A percentile compares a stretch with the other conserved stretches of the same genome.
phyloP scores from a whole-genome alignment of 805 yeast species.

The Phaffomyces antillensis region DNA sequence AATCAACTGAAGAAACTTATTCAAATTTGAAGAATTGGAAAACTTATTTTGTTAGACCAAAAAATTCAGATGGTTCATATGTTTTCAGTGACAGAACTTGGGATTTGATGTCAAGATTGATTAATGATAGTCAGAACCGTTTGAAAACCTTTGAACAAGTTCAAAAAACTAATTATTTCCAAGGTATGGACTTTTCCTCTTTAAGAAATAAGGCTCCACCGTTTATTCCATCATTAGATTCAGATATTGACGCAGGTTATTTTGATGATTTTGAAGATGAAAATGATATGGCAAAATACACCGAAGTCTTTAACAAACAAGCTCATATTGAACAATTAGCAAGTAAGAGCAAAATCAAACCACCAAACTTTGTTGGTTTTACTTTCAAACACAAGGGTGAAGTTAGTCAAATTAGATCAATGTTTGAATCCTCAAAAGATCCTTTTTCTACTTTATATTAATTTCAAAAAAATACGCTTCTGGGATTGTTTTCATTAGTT shows the following conservation, averaged over 20 bases:
- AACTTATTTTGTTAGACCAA: conserved; percentile 81
- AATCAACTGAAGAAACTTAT: conserved; percentile 90
- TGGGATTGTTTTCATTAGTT: no score
- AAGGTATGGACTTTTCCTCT: conserved; percentile 72
- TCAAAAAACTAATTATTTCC: conserved; percentile 70
- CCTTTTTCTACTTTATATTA: conserved; percentile 25
- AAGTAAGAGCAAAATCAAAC: conserved; percentile 49
- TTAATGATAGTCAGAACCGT: conserved; percentile 73
- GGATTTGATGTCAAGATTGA: conserved; percentile 73
- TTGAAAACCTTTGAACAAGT: conserved; percentile 76
- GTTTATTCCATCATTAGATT: conserved; percentile 92
- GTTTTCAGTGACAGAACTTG: conserved; percentile 96
- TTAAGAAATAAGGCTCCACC: conserved; percentile 79
- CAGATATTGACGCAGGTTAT: conserved; percentile 97
- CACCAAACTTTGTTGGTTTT: conserved; percentile 84
- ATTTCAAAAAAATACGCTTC: neutral
- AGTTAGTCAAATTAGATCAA: conserved; percentile 18
- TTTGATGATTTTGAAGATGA: conserved; percentile 97
- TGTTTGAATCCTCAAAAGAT: conserved; percentile 20
- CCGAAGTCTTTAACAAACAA: conserved; percentile 92
- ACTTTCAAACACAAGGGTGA: conserved; percentile 77
- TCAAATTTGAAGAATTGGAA: conserved; percentile 91
- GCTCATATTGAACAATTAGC: conserved; percentile 77
- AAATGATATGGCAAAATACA: conserved; percentile 94
- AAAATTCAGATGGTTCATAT: conserved; percentile 81